These are phyloP conservation scores for Seiridium cupressi DNA, from an alignment of 2,329 filamentous ascomycete species.

Conservation along the genomic window DNA sequence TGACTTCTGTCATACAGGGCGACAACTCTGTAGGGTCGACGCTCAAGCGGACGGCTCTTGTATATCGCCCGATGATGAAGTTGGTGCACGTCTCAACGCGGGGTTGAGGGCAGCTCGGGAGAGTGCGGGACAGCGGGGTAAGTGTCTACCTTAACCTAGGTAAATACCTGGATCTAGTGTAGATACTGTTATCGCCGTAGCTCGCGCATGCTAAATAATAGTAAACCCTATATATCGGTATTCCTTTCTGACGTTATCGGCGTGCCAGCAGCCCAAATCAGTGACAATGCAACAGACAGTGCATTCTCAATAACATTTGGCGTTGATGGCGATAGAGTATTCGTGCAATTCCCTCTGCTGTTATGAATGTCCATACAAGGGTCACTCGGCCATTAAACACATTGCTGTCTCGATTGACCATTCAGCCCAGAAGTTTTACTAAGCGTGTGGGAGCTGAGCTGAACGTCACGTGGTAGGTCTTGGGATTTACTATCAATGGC, in stretches of 20 bases:
- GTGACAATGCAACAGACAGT: no score
- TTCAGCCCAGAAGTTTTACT: neutral
- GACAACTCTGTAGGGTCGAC: neutral
- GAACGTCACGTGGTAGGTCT: neutral
- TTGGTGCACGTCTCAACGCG: neutral
- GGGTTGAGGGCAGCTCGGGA: neutral
- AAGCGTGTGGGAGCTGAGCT: neutral
- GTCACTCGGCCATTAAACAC: conserved; percentile 9
- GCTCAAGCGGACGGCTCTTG: neutral
- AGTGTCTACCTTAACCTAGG: neutral
- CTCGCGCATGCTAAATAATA: no score
- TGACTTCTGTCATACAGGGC: neutral
- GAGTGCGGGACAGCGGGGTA: conserved; percentile 1
- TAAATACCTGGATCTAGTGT: no score
- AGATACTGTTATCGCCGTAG: no score
- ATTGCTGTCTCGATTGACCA: neutral
- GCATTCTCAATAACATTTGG: no score
- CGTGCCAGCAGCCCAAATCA: no score
- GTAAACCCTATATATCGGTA: no score
- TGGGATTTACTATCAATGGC: neutral
- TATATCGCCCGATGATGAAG: neutral
- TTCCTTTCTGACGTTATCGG: no score
- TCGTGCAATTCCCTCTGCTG: no score
- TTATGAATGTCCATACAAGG: no score
- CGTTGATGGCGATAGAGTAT: no score